phyloP scores from a whole-genome alignment of 2,329 filamentous ascomycete species.

The Talaromyces islandicus region DNA sequence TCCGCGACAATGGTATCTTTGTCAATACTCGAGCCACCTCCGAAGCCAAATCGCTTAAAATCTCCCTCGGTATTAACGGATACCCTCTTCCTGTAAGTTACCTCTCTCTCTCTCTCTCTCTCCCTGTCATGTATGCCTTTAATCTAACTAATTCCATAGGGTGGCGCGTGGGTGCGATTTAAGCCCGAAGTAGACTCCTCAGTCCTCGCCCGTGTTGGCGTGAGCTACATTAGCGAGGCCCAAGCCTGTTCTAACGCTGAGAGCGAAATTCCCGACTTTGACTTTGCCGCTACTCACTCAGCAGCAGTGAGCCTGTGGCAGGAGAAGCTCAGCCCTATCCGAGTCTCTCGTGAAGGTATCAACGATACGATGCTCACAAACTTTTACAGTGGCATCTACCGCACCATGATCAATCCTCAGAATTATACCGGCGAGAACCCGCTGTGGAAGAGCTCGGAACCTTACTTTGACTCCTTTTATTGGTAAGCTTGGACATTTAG shows the following conservation, averaged over 20 bases:
- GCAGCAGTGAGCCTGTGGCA: constrained; percentile 55
- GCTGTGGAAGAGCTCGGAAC: constrained; percentile 56
- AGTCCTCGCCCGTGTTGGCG: constrained; percentile 58
- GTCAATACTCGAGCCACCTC: constrained; percentile 55
- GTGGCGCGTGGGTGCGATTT: constrained; percentile 62
- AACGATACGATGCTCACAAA: constrained; percentile 35
- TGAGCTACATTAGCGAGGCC: constrained; percentile 61
- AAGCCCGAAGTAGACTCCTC: constrained; percentile 42
- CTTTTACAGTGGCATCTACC: constrained; percentile 63
- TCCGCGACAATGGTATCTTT: constrained; percentile 59
- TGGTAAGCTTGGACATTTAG: constrained; percentile 3
- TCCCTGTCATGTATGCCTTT: neutral
- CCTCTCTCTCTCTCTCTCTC: neutral
- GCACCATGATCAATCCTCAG: constrained; percentile 63
- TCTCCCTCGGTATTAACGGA: constrained; percentile 52
- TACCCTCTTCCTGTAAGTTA: constrained; percentile 40
- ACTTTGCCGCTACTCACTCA: constrained; percentile 50
- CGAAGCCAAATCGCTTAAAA: constrained; percentile 48
- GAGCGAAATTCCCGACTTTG: constrained; percentile 58
- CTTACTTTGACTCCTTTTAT: constrained; percentile 67
- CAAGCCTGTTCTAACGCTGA: constrained; percentile 65
- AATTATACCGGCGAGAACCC: constrained; percentile 67
- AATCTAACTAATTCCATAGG: constrained; percentile 17
- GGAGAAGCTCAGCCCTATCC: constrained; percentile 44
- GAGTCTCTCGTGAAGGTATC: constrained; percentile 27